Base-by-base conservation (phyloP, 805 yeast genomes). In the Candida incommunis region DNA sequence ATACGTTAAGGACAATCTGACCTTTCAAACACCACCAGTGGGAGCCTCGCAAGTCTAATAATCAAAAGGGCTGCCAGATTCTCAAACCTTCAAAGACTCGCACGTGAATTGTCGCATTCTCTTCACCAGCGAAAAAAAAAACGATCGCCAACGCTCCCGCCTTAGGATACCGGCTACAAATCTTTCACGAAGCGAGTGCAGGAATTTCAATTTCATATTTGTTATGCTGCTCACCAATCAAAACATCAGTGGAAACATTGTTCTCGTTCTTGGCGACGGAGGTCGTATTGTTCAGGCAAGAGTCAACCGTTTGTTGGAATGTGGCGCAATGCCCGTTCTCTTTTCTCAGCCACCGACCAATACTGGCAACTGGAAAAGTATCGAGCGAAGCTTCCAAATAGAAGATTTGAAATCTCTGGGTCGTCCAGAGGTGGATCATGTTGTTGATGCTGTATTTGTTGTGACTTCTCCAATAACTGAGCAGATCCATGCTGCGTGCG, bases 391-490 rank as follows among this genome's bases (percentile, higher is more conserved):
- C 2, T 74, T 74, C 47, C 58, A 64, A 16, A 24, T 63, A 0
- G 50, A 52, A 2, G 81, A 77, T 54, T 62, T 86, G 31, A 63
- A 67, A 1, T 62, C 68, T 0, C 55, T 72, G 27, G 95, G 95
- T 3, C 68, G 94, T 43, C 54, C 58, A 0, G 73, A 73, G 22
- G 86, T 81, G 2, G 78, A 74, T 41, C 57, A 62, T 23, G 67
- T 84, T 2, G 85, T 85, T 3, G 96, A 88, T 59, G 67, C 76
- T 46, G 88, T 84, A 1, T 87, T 82, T 61, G 80, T 86, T 2
- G 69, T 75, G 15, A 55, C 76, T 2, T 62, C 70, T 1, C 46
- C 56, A 13, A 44, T 66, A 41, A 72, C 72, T 41, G 50, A 57
- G 22, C 50, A 55, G 2, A 70, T 85, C 11, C 77, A 61, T 49